These are phyloP conservation scores for Colletotrichum navitas DNA, from an alignment of 2,329 filamentous ascomycete genomes.

Conservation along the genomic window DNA sequence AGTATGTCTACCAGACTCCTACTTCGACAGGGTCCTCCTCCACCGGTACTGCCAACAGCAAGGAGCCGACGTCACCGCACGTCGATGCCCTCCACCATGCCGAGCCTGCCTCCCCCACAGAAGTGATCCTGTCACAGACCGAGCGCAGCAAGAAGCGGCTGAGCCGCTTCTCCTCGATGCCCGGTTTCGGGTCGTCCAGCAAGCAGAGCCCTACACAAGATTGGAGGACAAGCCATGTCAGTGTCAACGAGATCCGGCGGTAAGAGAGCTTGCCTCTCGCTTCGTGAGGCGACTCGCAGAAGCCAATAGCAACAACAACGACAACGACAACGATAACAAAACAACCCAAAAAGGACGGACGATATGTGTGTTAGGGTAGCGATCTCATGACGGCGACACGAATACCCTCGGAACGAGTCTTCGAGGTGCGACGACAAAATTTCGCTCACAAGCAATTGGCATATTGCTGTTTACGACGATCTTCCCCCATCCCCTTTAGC, in stretches of 20 bases:
- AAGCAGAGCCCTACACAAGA: constrained; percentile 55
- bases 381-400: constrained; percentile 38
- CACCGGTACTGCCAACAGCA: constrained; percentile 54
- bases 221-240: constrained; percentile 55
- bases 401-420: constrained; percentile 32
- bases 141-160: constrained; percentile 60
- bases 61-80: constrained; percentile 48
- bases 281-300: not conserved
- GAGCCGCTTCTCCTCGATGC: constrained; percentile 69
- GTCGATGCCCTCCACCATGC: constrained; percentile 55
- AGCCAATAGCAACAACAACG: not conserved
- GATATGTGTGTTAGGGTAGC: constrained; percentile 24
- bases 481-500: constrained; percentile 30
- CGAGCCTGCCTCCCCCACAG: constrained; percentile 46
- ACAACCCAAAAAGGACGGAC: not conserved
- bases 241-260: constrained; percentile 43
- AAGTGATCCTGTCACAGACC: constrained; percentile 44
- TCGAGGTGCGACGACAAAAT: constrained; percentile 34
- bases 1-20: constrained; percentile 85
- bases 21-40: constrained; percentile 69
- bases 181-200: constrained; percentile 62
- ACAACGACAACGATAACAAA: not conserved
- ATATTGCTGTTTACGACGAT: constrained; percentile 38
- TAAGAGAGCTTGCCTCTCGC: constrained; percentile 10
- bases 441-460: constrained; percentile 31